Base-by-base conservation (phyloP, 2,329 filamentous ascomycete species). In the Capronia americana region DNA sequence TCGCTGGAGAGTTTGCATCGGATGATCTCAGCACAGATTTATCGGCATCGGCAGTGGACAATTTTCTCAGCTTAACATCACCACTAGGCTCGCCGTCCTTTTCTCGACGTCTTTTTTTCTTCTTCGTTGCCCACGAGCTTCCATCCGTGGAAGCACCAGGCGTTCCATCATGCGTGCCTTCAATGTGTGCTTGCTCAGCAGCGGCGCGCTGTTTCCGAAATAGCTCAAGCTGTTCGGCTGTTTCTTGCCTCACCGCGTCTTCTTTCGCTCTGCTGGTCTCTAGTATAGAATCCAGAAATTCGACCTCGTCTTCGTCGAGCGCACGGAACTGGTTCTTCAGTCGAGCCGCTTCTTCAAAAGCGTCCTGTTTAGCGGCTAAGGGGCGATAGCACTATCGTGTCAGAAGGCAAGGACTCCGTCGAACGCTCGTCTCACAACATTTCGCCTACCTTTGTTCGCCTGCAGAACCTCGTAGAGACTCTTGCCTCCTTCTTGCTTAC, bases 191-290 rank as follows among this genome's bases (percentile, higher is more conserved):
- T 70, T 83, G 83, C 74, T 88, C 86, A 0, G 83, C 85, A 68
- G 87, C 83, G 69, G 88, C 85, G 66, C 85, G 86, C 71, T 86
- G 84, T 67, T 81, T 82, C 32, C 86, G 82, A 70, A 89, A 90
- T 1, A 80, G 72, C 48, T 87, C 85, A 11, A 90, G 76, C 72
- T 86, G 84, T 69, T 87, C 85, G 4, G 79, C 78, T 0, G 86
- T 89, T 70, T 89, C 85, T 70, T 82, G 85, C 71, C 81, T 84
- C 53, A 88, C 80, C 3, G 81, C 83, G 1, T 79, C 82, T 71
- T 89, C 87, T 73, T 87, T 80, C 24, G 82, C 83, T 28, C 86
- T 80, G 28, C 84, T 85, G 6, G 82, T 83, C 70, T 88, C 85
- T 38, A 86, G 78, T 1, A 89, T 79, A 0, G 84, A 85, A 67